Conservation (phyloP, 1,284 basidiomycete genomes). For the Porodaedalea pini region DNA sequence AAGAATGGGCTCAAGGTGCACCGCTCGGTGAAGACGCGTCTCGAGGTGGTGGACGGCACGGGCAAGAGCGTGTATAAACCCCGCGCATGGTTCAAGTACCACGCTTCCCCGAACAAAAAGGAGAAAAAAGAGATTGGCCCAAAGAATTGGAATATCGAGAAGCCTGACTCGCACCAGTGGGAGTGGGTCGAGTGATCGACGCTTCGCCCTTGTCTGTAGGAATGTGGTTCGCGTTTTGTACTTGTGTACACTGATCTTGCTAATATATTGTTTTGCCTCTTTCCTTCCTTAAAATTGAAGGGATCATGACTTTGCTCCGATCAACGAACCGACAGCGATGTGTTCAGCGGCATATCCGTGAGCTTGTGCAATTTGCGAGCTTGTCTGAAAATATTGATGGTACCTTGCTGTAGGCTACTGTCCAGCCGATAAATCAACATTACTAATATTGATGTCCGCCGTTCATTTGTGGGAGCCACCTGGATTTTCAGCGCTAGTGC, state of each 20-base stretch:
- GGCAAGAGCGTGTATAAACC: conserved; percentile 15
- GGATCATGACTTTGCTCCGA: too few relatives aligned
- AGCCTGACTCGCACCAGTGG: conserved; percentile 6
- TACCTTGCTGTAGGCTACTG: too few relatives aligned
- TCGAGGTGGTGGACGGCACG: conserved; percentile 6
- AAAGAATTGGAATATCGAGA: conserved; percentile 10
- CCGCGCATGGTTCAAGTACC: conserved; percentile 16
- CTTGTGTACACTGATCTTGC: neutral
- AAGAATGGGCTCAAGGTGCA: conserved; percentile 19
- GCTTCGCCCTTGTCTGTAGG: neutral
- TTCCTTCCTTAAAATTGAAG: too few relatives aligned
- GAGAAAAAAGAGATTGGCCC: conserved; percentile 11
- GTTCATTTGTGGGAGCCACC: too few relatives aligned
- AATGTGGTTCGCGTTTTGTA: too few relatives aligned
- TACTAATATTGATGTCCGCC: too few relatives aligned
- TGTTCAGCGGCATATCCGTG: too few relatives aligned
- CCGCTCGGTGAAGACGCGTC: conserved; percentile 18
- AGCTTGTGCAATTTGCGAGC: too few relatives aligned
- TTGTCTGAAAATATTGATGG: too few relatives aligned
- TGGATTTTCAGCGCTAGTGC: too few relatives aligned
- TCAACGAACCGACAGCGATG: too few relatives aligned
- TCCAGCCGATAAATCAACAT: too few relatives aligned
- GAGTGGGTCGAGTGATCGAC: conserved; percentile 16
- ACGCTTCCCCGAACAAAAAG: conserved; percentile 10
- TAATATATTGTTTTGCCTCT: neutral